Evolutionary conservation across 2,329 filamentous ascomycete species (phyloP), one percentile per base, ranked within the genome.

Genomic region (Phaeomoniella chlamydospora): DNA sequence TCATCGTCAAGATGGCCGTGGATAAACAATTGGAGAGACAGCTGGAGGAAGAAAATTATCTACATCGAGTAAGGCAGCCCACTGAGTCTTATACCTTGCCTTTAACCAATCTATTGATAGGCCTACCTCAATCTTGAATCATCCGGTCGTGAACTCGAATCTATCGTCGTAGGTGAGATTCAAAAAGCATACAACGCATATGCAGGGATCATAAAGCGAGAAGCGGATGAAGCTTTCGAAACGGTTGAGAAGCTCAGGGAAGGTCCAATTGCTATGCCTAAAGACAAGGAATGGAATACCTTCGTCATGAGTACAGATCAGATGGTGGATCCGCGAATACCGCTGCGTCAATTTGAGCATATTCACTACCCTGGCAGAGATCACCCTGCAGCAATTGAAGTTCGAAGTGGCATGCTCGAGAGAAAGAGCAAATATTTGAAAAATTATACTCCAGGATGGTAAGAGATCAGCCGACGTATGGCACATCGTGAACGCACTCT

Each of bases 361-460:
- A 92, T 98, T 45, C 74, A 83, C 40, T 98, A 96, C 54, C 87
- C 87, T 13, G 90, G 90, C 30, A 85, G 84, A 52, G 74, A 93
- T 48, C 82, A 94, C 55, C 77, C 82, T 41, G 75, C 83, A 57
- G 84, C 68, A 54, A 66, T 82, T 41, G 88, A 96, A 57, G 82
- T 98, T 36, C 72, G 87, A 41, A 84, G 85, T 14, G 90, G 90
- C 2, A 77, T 94, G 59, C 66, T 98, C 22, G 90, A 98, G 64
- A 80, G 90, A 46, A 96, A 96, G 75, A 94, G 86, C 71, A 98
- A 96, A 55, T 98, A 96, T 52, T 65, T 98, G 42, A 96, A 94
- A 66, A 94, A 87, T 56, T 94, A 94, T 57, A 90, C 87, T 5
- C 82, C 86, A 16, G 88, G 88, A 52, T 96, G 88, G 87, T 88